These are phyloP conservation scores for Lunasporangiospora selenospora DNA, from an alignment of 192 early-diverging fungal species.

Conservation along the genomic window DNA sequence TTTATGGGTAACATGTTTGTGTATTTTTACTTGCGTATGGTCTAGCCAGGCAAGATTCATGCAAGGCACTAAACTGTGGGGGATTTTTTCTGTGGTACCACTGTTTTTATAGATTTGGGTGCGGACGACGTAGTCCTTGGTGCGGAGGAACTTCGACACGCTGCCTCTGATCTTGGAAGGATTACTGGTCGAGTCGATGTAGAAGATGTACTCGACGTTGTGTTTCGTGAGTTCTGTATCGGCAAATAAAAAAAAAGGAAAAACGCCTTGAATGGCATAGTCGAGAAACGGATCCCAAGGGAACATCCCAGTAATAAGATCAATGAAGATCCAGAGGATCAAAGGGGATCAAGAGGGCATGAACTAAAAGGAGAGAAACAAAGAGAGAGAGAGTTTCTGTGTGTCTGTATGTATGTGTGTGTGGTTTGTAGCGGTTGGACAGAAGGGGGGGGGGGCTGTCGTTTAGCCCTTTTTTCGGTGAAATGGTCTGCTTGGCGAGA, in stretches of 20 bases:
- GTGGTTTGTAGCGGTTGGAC: too few species aligned
- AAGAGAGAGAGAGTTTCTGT: neutral
- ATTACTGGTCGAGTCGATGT: conserved; percentile 79
- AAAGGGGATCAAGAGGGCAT: neutral
- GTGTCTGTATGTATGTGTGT: too few species aligned
- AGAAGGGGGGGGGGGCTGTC: too few species aligned
- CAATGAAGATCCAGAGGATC: too few species aligned
- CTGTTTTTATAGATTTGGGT: conserved; percentile 36
- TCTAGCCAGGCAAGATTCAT: too few species aligned
- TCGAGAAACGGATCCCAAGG: too few species aligned
- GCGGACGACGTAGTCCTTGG: conserved; percentile 67
- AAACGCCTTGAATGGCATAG: neutral
- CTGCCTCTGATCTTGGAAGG: conserved; percentile 65
- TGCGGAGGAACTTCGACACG: conserved; percentile 76
- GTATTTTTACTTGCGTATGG: neutral
- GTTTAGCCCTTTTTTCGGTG: too few species aligned
- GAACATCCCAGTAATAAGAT: too few species aligned
- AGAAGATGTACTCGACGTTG: conserved; percentile 75
- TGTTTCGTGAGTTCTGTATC: conserved; percentile 83
- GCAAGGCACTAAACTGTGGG: too few species aligned
- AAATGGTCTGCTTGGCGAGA: too few species aligned
- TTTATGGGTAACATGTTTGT: conserved; percentile 49
- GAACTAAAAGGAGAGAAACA: neutral
- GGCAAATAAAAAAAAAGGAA: conserved; percentile 61
- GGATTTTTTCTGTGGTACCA: too few species aligned